Evolutionary conservation across 495 filamentous ascomycete species (phyloP).

Genomic region (Cetradonia linearis): DNA sequence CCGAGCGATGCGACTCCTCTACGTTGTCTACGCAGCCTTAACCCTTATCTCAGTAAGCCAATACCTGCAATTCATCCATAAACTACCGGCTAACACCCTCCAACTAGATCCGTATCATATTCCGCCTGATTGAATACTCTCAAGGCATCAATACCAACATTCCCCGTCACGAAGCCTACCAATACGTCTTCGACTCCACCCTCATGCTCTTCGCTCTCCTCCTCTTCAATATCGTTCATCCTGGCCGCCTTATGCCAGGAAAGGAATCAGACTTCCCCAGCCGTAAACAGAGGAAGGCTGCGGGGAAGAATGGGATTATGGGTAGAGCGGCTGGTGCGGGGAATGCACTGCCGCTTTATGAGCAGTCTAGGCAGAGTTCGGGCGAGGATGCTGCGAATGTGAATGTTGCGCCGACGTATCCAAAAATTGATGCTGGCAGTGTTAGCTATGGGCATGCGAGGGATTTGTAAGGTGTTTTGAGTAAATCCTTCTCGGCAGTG

Average conservation of each 20-base stretch:
- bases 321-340: not conserved
- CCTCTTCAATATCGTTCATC: constrained; percentile 41
- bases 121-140: constrained; percentile 47
- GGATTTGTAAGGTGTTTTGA: not conserved
- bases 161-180: constrained; percentile 43
- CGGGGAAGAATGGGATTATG: constrained; percentile 13
- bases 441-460: constrained; percentile 2
- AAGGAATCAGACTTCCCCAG: constrained; percentile 30
- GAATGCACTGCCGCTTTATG: not conserved
- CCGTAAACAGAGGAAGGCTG: constrained; percentile 19
- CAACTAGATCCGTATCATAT: constrained; percentile 44
- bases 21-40: constrained; percentile 41
- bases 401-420: not conserved
- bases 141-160: constrained; percentile 31
- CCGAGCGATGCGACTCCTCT: constrained; percentile 32
- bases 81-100: constrained; percentile 1
- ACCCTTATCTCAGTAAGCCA: constrained; percentile 42
- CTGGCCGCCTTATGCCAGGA: constrained; percentile 42
- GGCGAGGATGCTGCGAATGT: not conserved
- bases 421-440: not conserved
- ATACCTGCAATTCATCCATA: not conserved
- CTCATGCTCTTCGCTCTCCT: constrained; percentile 47
- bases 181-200: constrained; percentile 46
- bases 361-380: not conserved
- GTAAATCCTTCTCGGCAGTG: not conserved